phyloP scores from a whole-genome alignment of 108 stramenopile genomes.

The Skeletonema marinoi region DNA sequence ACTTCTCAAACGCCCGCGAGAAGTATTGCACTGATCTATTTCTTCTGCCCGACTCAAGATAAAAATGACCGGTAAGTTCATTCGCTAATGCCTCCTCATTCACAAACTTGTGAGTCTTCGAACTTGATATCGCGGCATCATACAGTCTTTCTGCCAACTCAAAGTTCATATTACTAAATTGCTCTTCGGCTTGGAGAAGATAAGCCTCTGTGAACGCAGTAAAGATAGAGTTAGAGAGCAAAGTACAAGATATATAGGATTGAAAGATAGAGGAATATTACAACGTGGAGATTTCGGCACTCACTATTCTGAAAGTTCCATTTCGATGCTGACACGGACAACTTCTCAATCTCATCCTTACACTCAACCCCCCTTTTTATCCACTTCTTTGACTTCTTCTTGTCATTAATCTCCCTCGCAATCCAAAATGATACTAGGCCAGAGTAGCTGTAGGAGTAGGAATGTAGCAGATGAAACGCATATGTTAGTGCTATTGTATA shows the following conservation, averaged over 20 bases:
- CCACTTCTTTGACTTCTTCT: not conserved
- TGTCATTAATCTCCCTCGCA: not conserved
- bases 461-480: not conserved
- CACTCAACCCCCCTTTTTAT: not conserved
- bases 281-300: no score
- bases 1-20: not conserved
- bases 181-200: not conserved
- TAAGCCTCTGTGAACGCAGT: not conserved
- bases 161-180: not conserved
- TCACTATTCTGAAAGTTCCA: no score
- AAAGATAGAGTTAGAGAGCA: not conserved
- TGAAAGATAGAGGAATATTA: not conserved
- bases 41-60: not conserved
- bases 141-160: not conserved
- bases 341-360: not conserved
- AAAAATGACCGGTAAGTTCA: slow-evolving; percentile 22
- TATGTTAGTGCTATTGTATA: not conserved
- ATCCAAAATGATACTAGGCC: not conserved
- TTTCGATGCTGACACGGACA: not conserved
- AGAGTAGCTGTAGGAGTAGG: not conserved
- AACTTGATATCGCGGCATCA: slow-evolving; percentile 6
- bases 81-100: slow-evolving; percentile 18
- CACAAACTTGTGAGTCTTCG: slow-evolving; percentile 7
- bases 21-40: slow-evolving; percentile 1
- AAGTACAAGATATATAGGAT: not conserved